Conservation (phyloP, 2,329 filamentous ascomycete genomes). For the Sclerotinia spermophila region DNA sequence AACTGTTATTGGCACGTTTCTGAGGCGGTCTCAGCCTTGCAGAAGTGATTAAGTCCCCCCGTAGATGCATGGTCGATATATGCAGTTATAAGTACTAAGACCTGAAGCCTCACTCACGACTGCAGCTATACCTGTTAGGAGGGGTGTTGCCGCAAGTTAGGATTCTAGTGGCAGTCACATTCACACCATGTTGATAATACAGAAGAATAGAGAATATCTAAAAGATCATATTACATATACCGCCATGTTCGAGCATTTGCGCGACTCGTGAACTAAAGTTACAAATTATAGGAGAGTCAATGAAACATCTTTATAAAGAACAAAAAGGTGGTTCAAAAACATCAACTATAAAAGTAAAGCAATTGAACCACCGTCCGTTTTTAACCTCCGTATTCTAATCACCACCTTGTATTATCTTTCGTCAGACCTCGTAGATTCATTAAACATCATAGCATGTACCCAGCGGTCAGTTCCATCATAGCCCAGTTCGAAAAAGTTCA, state of each 20-base stretch:
- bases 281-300: background rate
- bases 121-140: background rate
- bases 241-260: background rate
- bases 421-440: background rate
- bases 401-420: conserved; percentile 2
- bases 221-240: background rate
- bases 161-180: background rate
- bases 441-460: background rate
- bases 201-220: background rate
- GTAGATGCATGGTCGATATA: background rate
- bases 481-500: background rate
- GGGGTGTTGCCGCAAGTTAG: background rate
- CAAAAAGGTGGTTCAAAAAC: background rate
- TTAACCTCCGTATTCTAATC: background rate
- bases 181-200: background rate
- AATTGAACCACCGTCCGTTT: conserved; percentile 2
- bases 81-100: background rate
- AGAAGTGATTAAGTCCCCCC: background rate
- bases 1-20: background rate
- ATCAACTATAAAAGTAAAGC: background rate
- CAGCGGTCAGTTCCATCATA: background rate
- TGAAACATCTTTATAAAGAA: background rate
- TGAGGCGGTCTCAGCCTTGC: background rate
- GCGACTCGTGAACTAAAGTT: background rate
- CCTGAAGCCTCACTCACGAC: background rate